phyloP scores from a whole-genome alignment of 139 green algal species.

The Chlamydomonas eustigma region DNA sequence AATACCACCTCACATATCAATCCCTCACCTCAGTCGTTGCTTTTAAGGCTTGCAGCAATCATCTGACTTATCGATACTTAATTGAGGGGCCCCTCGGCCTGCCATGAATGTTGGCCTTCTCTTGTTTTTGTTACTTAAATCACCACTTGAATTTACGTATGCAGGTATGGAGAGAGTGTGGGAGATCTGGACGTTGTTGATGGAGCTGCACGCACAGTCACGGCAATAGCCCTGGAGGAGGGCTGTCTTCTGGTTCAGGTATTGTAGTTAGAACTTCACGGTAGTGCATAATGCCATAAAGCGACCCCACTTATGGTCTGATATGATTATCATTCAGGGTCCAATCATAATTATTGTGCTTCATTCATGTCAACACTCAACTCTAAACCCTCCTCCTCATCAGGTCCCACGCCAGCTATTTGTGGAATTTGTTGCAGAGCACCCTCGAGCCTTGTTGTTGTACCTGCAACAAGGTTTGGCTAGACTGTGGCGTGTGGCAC shows the following conservation, averaged over 20 bases:
- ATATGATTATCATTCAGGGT: too few relatives aligned
- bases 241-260: conserved; percentile 53
- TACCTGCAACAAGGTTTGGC: conserved; percentile 77
- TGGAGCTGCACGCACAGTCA: conserved; percentile 50
- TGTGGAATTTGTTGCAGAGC: conserved; percentile 51
- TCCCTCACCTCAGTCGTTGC: too few relatives aligned
- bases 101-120: too few relatives aligned
- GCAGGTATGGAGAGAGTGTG: conserved; percentile 61
- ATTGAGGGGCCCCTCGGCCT: too few relatives aligned
- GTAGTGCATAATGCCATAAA: background rate
- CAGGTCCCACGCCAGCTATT: conserved; percentile 60
- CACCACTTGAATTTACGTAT: background rate
- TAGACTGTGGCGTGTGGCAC: conserved; percentile 73
- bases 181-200: conserved; percentile 77
- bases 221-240: conserved; percentile 61
- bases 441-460: conserved; percentile 62
- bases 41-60: too few relatives aligned
- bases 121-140: too few relatives aligned
- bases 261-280: background rate
- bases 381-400: too few relatives aligned
- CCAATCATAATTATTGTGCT: too few relatives aligned
- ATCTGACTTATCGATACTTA: too few relatives aligned
- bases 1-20: too few relatives aligned
- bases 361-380: too few relatives aligned
- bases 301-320: too few relatives aligned